Percentiles rank a stretch among this genome's conserved stretches.
phyloP scores from a whole-genome alignment of 768 basidiomycete genomes.

The Russula virescens region DNA sequence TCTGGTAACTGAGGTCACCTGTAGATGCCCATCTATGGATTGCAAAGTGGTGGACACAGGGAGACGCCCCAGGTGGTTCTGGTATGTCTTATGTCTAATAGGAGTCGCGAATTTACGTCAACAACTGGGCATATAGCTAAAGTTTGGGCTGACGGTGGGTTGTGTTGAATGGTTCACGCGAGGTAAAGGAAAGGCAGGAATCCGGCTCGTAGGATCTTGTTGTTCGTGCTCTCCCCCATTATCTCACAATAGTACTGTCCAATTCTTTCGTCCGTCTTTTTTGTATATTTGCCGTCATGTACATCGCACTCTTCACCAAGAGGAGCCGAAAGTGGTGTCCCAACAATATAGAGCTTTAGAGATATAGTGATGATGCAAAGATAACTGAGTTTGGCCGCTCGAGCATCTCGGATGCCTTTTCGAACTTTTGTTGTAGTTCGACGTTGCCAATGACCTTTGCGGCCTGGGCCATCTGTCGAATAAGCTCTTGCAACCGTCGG shows the following conservation, averaged over 20 bases:
- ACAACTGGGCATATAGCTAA: conserved; percentile 35
- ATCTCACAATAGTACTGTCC: too few species aligned
- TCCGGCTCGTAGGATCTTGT: neutral
- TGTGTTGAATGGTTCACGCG: conserved; percentile 33
- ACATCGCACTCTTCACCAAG: neutral
- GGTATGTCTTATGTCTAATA: conserved; percentile 32
- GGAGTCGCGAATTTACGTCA: conserved; percentile 1
- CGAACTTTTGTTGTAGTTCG: conserved; percentile 92
- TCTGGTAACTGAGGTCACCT: neutral
- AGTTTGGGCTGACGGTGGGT: conserved; percentile 48
- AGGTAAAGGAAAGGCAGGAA: neutral
- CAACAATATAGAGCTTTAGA: conserved; percentile 35
- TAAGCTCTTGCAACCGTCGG: conserved; percentile 85
- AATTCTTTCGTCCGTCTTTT: neutral
- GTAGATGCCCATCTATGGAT: conserved; percentile 51
- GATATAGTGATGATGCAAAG: conserved; percentile 81
- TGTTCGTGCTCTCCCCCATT: too few species aligned
- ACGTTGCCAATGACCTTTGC: conserved; percentile 95
- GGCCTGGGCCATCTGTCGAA: conserved; percentile 93
- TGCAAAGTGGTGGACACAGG: conserved; percentile 59
- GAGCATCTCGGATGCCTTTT: conserved; percentile 85
- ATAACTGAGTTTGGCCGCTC: conserved; percentile 92
- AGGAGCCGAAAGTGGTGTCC: neutral
- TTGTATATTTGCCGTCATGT: neutral
- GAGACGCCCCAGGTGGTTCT: conserved; percentile 48